Conservation (phyloP, 106 monocot genomes). For the Posidonia australis region DNA sequence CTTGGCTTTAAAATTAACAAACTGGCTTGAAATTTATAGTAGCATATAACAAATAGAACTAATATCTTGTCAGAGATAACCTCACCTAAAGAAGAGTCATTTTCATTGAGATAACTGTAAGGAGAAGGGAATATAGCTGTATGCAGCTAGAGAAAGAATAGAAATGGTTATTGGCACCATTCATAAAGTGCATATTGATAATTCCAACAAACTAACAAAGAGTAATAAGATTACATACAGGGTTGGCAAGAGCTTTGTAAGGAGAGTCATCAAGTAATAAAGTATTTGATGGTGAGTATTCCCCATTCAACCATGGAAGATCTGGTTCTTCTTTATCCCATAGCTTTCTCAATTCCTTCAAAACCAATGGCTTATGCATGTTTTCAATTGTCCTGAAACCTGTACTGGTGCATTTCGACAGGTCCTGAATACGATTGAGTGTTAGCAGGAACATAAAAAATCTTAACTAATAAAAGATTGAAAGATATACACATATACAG, state of each 20-base stretch:
- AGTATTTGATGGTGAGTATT: conserved; percentile 60
- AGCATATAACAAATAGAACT: not conserved
- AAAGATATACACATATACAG: not conserved
- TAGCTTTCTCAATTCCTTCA: conserved; percentile 71
- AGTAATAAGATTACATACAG: conserved; percentile 31
- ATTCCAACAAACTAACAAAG: not conserved
- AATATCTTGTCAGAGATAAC: not conserved
- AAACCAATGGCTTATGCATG: conserved; percentile 56
- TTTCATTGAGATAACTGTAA: conserved; percentile 30
- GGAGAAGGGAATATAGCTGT: conserved; percentile 73
- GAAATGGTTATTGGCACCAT: not conserved
- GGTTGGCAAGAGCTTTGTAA: conserved; percentile 83
- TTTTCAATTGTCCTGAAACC: conserved; percentile 56
- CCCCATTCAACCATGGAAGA: conserved; percentile 71
- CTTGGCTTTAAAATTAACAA: not conserved
- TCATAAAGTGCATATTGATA: not conserved
- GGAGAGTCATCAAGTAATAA: conserved; percentile 94
- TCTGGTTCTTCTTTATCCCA: conserved; percentile 59
- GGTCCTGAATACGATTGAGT: conserved; percentile 29
- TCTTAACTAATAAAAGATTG: not conserved
- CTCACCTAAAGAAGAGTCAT: conserved; percentile 71
- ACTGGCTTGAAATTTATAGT: not conserved
- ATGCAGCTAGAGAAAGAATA: conserved; percentile 32
- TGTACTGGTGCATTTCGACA: conserved; percentile 60
- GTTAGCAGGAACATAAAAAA: not conserved